Evolutionary conservation across 179 eudicot species (phyloP).

Genomic region (Spinacia oleracea): DNA sequence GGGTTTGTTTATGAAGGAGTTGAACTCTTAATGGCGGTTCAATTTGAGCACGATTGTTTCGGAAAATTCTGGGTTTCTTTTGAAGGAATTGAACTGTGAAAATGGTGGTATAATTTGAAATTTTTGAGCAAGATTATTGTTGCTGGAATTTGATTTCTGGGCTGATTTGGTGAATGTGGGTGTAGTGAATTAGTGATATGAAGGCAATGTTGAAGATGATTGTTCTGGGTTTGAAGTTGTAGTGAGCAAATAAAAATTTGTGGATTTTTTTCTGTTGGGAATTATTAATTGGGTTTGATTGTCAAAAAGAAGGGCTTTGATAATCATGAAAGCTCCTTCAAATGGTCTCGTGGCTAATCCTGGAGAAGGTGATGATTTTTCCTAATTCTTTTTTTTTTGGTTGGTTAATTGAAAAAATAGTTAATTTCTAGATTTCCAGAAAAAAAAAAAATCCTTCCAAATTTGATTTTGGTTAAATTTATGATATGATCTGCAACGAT

Average conservation of each 20-base stretch:
- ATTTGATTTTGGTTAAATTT: neutral
- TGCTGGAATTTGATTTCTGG: neutral
- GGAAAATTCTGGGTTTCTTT: neutral
- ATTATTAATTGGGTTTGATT: conserved; percentile 14
- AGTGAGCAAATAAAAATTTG: neutral
- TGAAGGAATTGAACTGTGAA: neutral
- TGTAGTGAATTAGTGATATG: neutral
- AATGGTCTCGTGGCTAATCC: conserved; percentile 60
- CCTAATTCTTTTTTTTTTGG: neutral
- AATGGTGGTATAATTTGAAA: neutral
- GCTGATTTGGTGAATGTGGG: conserved; percentile 13
- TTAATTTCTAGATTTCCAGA: neutral
- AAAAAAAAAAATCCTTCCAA: neutral
- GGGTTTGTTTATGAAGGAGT: neutral
- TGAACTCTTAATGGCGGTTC: neutral
- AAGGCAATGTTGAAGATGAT: conserved; percentile 11
- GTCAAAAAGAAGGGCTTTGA: neutral
- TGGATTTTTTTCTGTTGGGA: conserved; percentile 4
- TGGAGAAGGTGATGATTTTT: conserved; percentile 52
- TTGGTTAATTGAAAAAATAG: neutral
- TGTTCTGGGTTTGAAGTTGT: neutral
- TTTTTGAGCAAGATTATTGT: conserved; percentile 1
- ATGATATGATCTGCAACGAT: neutral
- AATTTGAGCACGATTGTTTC: conserved; percentile 1
- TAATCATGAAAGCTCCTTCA: conserved; percentile 64